Percentiles rank a stretch among this genome's conserved stretches.
Evolutionary conservation across 225 moss, liverwort and hornwort species (phyloP).

Genomic region (Marchantia polymorpha): DNA sequence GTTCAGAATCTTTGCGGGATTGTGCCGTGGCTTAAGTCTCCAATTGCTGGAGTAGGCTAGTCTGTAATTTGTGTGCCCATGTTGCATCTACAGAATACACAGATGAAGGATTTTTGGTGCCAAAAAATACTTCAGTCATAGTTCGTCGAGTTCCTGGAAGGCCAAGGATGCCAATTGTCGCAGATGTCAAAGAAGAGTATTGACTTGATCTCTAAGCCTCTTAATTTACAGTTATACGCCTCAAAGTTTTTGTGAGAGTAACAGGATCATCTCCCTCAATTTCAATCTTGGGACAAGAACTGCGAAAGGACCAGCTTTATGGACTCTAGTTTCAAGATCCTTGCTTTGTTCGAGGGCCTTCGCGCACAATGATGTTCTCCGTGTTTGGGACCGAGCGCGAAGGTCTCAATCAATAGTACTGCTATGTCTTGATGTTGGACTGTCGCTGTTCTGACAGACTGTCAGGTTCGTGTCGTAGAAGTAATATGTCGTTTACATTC

Average conservation of each 20-base stretch:
- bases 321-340: neutral
- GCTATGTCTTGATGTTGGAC: neutral
- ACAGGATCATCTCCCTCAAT: neutral
- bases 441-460: neutral
- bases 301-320: neutral
- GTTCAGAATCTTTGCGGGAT: neutral
- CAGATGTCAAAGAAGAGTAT: conserved; percentile 85
- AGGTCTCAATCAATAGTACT: neutral
- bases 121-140: conserved; percentile 96
- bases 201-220: conserved; percentile 54
- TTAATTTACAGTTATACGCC: conserved; percentile 26
- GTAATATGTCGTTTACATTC: conserved; percentile 16
- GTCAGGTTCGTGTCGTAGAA: neutral
- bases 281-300: neutral
- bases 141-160: conserved; percentile 98
- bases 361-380: conserved; percentile 1
- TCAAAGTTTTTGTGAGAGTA: conserved; percentile 15
- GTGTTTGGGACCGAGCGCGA: neutral
- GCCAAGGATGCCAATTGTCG: conserved; percentile 82
- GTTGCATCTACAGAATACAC: conserved; percentile 77
- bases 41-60: conserved; percentile 26
- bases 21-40: conserved; percentile 15
- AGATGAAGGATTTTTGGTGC: conserved; percentile 92
- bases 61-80: conserved; percentile 46
- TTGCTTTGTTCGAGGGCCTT: neutral